A percentile compares a stretch with the other conserved stretches of the same genome.
Conservation (phyloP, 2,329 filamentous ascomycete species). For the Rasamsonia emersonii region DNA sequence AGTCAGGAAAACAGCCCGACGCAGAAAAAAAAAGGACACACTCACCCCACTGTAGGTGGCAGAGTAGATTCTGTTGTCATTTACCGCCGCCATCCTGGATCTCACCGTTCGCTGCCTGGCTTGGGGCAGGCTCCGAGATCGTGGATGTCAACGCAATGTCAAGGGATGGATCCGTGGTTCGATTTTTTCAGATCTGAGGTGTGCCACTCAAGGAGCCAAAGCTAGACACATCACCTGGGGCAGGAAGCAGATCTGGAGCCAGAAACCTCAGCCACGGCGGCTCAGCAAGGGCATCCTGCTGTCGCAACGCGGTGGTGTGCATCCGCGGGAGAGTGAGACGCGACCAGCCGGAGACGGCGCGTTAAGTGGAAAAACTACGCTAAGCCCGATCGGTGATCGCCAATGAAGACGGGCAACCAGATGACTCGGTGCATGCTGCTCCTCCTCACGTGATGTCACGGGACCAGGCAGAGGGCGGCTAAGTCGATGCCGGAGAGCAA, state of each 20-base stretch:
- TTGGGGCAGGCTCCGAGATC: too few species aligned
- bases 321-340: constrained; percentile 19
- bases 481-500: too few species aligned
- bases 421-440: too few species aligned
- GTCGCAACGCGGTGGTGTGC: constrained; percentile 20
- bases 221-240: constrained; percentile 11
- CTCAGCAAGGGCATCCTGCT: constrained; percentile 19
- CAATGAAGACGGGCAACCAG: fast-evolving
- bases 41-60: constrained; percentile 57
- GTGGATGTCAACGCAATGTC: too few species aligned
- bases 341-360: constrained; percentile 21
- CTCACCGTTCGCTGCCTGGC: too few species aligned
- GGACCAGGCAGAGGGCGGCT: constrained; percentile 11
- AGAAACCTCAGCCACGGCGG: constrained; percentile 21
- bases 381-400: constrained; percentile 14
- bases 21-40: constrained; percentile 8
- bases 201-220: constrained; percentile 1
- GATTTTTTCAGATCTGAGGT: too few species aligned
- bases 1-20: constrained; percentile 4
- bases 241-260: constrained; percentile 7
- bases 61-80: constrained; percentile 48
- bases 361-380: constrained; percentile 29
- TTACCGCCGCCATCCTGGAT: constrained; percentile 26
- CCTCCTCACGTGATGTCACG: constrained; percentile 22
- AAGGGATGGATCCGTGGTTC: too few species aligned